Percentiles rank a stretch among this genome's conserved stretches.
phyloP scores from a whole-genome alignment of 2,329 filamentous ascomycete species.

The Clarireedia homoeocarpa region DNA sequence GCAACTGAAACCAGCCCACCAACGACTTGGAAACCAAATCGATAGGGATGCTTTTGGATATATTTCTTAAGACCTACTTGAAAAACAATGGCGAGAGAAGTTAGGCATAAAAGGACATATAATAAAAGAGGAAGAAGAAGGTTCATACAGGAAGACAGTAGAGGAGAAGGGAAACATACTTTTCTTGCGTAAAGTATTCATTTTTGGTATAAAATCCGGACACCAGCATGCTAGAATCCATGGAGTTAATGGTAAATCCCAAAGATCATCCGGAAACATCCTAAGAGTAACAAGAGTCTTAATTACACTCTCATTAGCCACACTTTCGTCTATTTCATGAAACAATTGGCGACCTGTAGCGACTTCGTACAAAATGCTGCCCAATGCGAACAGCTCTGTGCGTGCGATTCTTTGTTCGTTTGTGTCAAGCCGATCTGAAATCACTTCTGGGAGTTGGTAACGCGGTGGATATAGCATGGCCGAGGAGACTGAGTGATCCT shows the following conservation, averaged over 20 bases:
- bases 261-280: neutral
- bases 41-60: neutral
- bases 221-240: neutral
- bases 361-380: constrained; percentile 1
- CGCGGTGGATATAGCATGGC: neutral
- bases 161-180: neutral
- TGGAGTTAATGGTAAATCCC: neutral
- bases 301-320: neutral
- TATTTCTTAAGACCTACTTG: neutral
- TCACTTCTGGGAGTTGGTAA: neutral
- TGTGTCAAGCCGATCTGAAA: neutral
- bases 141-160: neutral
- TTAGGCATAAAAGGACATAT: neutral
- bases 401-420: neutral
- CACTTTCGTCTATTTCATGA: neutral
- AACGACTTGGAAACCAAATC: neutral
- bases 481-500: neutral
- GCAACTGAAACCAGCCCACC: neutral
- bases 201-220: neutral
- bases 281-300: too few species aligned
- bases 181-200: neutral
- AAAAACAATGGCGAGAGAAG: neutral
- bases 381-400: neutral
- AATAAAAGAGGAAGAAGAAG: too few species aligned
- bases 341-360: neutral